Evolutionary conservation across 2,329 filamentous ascomycete species (phyloP), one percentile per base, ranked within the genome.

Genomic region (Venturia effusa): DNA sequence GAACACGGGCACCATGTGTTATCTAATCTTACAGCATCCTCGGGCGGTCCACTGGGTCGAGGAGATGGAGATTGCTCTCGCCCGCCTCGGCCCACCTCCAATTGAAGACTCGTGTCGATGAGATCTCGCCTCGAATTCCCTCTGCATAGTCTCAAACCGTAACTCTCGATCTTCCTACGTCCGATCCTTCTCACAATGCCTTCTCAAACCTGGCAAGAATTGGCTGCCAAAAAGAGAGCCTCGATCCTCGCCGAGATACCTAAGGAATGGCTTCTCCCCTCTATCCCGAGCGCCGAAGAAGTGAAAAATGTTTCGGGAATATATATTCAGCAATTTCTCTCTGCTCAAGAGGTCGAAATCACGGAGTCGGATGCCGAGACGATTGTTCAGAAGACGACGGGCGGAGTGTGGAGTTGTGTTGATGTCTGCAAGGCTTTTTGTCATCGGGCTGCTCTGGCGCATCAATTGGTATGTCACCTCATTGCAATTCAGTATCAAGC

Each of bases 341-440:
- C 73, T 6, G 64, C 77, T 24, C 71, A 76, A 48, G 84, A 87
- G 68, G 75, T 86, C 15, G 78, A 82, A 51, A 86, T 87, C 64
- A 88, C 85, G 0, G 82, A 86, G 68, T 82, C 80, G 5, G 81
- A 84, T 69, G 83, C 83, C 3, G 78, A 81, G 6, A 80, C 77
- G 0, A 84, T 87, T 64, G 79, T 81, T 0, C 74, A 79, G 60
- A 80, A 81, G 55, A 84, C 83, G 1, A 78, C 77, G 0, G 74
- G 75, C 1, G 84, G 84, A 1, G 67, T 69, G 66, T 87, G 84
- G 84, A 81, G 75, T 8, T 81, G 84, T 1, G 78, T 82, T 13
- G 81, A 81, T 61, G 82, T 83, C 1, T 77, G 80, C 3, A 78
- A 79, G 62, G 81, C 81, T 2, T 84, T 86, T 69, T 84, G 82